Base-by-base conservation (phyloP, 2,329 filamentous ascomycete species). In the Cordyceps farinosa region DNA sequence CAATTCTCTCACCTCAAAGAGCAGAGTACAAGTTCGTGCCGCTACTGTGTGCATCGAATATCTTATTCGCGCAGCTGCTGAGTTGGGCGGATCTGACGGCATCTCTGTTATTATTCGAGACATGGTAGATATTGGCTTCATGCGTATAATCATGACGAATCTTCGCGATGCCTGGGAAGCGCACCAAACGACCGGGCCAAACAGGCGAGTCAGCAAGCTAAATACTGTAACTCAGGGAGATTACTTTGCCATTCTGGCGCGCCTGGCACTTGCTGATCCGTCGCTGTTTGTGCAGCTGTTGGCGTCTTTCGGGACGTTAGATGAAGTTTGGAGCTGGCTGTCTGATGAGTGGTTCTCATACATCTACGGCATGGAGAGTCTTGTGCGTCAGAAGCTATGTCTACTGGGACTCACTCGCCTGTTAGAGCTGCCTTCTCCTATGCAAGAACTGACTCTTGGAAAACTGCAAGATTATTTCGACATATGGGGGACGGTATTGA, bases 191-290 rank as follows among this genome's bases (percentile, higher is more conserved):
- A 90, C 90, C 0, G 94, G 95, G 0, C 93, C 94, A 0, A 90
- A 91, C 70, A 84, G 84, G 32, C 90, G 84, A 67, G 81, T 85
- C 27, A 84, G 87, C 47, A 84, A 86, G 36, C 84, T 97, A 40
- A 89, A 89, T 69, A 86, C 87, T 13, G 83, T 92, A 11, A 88
- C 90, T 1, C 87, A 97, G 71, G 90, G 90, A 0, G 91, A 97
- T 72, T 97, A 96, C 73, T 90, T 96, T 71, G 85, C 87, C 5
- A 87, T 98, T 2, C 81, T 99, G 2, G 88, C 91, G 2, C 89
- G 93, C 1, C 83, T 98, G 17, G 85, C 88, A 0, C 78, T 96
- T 2, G 87, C 88, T 1, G 89, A 90, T 44, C 91, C 93, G 1
- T 76, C 76, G 2, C 79, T 90, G 2, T 89, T 97, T 67, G 78